Percentiles rank a stretch among this genome's conserved stretches.
Evolutionary conservation across 2,329 filamentous ascomycete genomes (phyloP).

Genomic region (Pseudogymnoascus sp.): DNA sequence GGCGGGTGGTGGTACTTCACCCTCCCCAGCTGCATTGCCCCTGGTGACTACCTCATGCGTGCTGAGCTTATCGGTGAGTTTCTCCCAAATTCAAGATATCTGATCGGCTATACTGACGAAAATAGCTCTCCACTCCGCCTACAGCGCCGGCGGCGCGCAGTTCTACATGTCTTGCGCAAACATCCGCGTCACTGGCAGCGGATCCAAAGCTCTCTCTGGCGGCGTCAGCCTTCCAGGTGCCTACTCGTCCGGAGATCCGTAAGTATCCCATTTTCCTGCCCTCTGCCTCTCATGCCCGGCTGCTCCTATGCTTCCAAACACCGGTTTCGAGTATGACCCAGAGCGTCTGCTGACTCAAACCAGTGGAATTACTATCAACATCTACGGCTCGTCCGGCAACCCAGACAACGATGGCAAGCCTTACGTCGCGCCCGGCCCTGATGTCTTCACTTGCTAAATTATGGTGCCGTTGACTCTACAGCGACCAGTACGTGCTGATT

Average conservation of each 20-base stretch:
- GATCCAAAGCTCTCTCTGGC: slow-evolving; percentile 34
- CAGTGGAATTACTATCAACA: slow-evolving; percentile 29
- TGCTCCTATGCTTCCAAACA: background rate
- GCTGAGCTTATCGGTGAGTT: slow-evolving; percentile 41
- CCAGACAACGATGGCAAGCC: slow-evolving; percentile 33
- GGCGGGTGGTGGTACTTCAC: slow-evolving; percentile 41
- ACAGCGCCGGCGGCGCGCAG: slow-evolving; percentile 29
- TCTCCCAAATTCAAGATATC: slow-evolving; percentile 40
- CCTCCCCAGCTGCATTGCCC: slow-evolving; percentile 43
- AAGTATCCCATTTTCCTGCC: slow-evolving; percentile 28
- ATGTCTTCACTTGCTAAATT: slow-evolving; percentile 25
- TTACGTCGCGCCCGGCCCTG: slow-evolving; percentile 36
- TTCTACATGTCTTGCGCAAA: slow-evolving; percentile 33
- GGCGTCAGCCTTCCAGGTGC: slow-evolving; percentile 40
- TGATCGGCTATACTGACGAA: slow-evolving; percentile 21
- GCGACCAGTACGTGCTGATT: too few relatives aligned
- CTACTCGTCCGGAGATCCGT: slow-evolving; percentile 39
- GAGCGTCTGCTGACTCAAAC: slow-evolving; percentile 17
- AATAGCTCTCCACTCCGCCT: slow-evolving; percentile 27
- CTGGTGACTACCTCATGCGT: slow-evolving; percentile 48
- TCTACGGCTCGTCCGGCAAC: slow-evolving; percentile 32
- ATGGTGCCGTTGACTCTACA: background rate
- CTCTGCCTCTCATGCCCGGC: background rate
- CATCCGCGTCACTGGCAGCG: slow-evolving; percentile 39
- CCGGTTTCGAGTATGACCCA: background rate